Evolutionary conservation across 306 rosid genomes (phyloP).

Genomic region (Quercus agrifolia): DNA sequence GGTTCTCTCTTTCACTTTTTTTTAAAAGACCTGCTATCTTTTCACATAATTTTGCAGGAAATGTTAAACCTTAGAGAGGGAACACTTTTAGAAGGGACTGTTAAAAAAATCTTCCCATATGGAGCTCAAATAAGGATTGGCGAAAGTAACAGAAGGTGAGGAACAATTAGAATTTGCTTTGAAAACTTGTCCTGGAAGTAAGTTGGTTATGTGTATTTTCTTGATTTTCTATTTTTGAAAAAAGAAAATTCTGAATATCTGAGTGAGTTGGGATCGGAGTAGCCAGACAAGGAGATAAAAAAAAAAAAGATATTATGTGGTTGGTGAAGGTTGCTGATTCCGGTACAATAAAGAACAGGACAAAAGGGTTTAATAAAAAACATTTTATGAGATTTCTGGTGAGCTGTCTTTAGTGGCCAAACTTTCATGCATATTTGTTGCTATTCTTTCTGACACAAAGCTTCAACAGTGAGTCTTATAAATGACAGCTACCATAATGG

Average conservation of each 20-base stretch:
- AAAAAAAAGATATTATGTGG: neutral
- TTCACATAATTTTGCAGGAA: slow-evolving; percentile 49
- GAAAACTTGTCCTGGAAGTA: slow-evolving; percentile 7
- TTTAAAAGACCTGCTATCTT: slow-evolving; percentile 4
- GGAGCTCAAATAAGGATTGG: slow-evolving; percentile 88
- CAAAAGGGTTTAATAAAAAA: no score
- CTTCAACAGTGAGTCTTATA: neutral
- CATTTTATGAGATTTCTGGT: neutral
- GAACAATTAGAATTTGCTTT: slow-evolving; percentile 9
- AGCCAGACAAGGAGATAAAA: neutral
- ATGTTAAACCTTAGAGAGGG: slow-evolving; percentile 70
- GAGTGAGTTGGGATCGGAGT: neutral
- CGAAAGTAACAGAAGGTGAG: slow-evolving; percentile 67
- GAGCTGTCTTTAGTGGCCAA: neutral
- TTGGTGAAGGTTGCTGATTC: neutral
- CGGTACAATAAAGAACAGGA: neutral
- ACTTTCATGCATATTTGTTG: neutral
- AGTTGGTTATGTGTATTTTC: neutral
- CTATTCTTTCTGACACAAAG: neutral
- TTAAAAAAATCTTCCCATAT: slow-evolving; percentile 67
- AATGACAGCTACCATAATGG: neutral
- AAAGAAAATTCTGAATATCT: neutral
- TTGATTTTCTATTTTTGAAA: neutral
- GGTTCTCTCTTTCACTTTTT: neutral
- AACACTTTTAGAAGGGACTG: slow-evolving; percentile 78